phyloP scores from a whole-genome alignment of 495 filamentous ascomycete genomes.

The Annulohypoxylon moriforme region DNA sequence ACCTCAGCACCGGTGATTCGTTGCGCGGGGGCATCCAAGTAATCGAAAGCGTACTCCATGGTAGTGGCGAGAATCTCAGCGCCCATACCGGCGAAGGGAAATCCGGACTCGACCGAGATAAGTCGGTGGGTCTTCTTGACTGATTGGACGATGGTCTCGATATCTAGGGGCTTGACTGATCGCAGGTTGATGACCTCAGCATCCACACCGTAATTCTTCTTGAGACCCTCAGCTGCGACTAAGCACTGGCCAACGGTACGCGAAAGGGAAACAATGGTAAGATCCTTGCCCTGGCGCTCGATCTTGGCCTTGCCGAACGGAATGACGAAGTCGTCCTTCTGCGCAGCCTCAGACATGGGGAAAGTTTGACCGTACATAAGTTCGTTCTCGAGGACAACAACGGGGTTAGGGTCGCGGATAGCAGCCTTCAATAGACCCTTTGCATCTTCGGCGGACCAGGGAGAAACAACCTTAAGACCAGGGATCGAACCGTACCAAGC shows the following conservation, averaged over 20 bases:
- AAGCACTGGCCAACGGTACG: slow-evolving; percentile 95
- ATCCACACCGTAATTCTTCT: slow-evolving; percentile 96
- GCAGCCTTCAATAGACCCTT: slow-evolving; percentile 98
- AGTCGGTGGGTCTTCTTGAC: slow-evolving; percentile 98
- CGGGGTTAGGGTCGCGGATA: slow-evolving; percentile 97
- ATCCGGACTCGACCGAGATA: slow-evolving; percentile 93
- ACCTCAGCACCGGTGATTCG: slow-evolving; percentile 96
- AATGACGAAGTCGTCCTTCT: slow-evolving; percentile 94
- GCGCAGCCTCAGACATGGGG: slow-evolving; percentile 95
- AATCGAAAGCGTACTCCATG: slow-evolving; percentile 99
- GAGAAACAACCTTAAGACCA: slow-evolving; percentile 94
- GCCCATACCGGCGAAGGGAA: slow-evolving; percentile 91
- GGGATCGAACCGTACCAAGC: slow-evolving; percentile 99
- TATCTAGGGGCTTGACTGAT: slow-evolving; percentile 94
- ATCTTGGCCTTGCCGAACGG: slow-evolving; percentile 99
- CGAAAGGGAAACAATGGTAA: slow-evolving; percentile 94
- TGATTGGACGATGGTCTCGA: slow-evolving; percentile 93
- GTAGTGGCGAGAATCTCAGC: slow-evolving; percentile 92
- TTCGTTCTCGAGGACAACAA: slow-evolving; percentile 96
- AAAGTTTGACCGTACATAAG: slow-evolving; percentile 93
- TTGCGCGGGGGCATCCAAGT: slow-evolving; percentile 91
- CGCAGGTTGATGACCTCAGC: slow-evolving; percentile 98
- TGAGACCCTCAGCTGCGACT: slow-evolving; percentile 84
- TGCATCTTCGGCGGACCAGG: slow-evolving; percentile 96
- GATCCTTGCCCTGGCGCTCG: slow-evolving; percentile 92